phyloP scores from a whole-genome alignment of 1,139 yeast species.

The Hanseniaspora sp. region DNA sequence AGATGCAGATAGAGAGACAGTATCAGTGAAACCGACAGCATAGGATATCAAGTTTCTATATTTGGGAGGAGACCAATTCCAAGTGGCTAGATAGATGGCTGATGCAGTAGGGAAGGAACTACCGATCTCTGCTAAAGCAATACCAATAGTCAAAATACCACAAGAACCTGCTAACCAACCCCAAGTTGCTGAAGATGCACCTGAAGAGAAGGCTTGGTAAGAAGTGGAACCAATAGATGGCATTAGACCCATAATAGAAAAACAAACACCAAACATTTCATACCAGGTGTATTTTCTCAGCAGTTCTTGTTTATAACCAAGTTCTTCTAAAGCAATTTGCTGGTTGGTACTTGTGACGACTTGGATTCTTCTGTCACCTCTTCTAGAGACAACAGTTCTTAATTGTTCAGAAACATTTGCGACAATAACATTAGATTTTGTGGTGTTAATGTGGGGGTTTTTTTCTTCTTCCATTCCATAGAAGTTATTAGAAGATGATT shows the following conservation, averaged over 20 bases:
- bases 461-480: not conserved
- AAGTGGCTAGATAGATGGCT: slow-evolving; percentile 20
- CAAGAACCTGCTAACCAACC: slow-evolving; percentile 25
- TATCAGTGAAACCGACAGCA: slow-evolving; percentile 46
- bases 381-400: slow-evolving; percentile 18
- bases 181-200: slow-evolving; percentile 26
- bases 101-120: slow-evolving; percentile 24
- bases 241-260: slow-evolving; percentile 32
- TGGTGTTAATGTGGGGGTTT: not conserved
- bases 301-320: slow-evolving; percentile 34
- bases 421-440: not conserved
- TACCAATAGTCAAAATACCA: slow-evolving; percentile 21
- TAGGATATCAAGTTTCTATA: slow-evolving; percentile 36
- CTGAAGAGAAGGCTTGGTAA: slow-evolving; percentile 23
- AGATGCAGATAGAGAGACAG: slow-evolving; percentile 44
- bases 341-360: slow-evolving; percentile 19
- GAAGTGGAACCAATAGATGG: slow-evolving; percentile 32
- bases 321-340: slow-evolving; percentile 22
- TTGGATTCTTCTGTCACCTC: slow-evolving; percentile 20
- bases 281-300: slow-evolving; percentile 30
- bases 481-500: slow-evolving; percentile 3
- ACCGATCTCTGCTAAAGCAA: slow-evolving; percentile 26
- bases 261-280: slow-evolving; percentile 32
- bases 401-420: slow-evolving; percentile 14
- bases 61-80: slow-evolving; percentile 32